Percentiles rank a stretch among this genome's conserved stretches.
Conservation (phyloP, 2,329 filamentous ascomycete species). For the Phoma herbarum region DNA sequence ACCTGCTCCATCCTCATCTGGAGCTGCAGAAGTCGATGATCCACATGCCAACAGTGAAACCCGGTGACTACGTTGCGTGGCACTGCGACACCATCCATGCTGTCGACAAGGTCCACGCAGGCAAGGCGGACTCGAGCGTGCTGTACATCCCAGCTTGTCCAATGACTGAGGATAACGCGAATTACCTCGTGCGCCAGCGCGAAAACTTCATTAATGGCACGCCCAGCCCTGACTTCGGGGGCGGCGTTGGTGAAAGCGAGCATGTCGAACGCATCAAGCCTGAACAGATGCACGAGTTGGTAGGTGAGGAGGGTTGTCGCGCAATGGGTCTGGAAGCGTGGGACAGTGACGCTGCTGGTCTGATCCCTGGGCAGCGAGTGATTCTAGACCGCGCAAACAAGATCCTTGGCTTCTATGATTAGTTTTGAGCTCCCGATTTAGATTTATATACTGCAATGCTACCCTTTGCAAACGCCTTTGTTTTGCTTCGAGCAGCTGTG, state of each 20-base stretch:
- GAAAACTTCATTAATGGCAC: conserved; percentile 72
- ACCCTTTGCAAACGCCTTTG: neutral
- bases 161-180: conserved; percentile 75
- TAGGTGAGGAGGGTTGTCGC: conserved; percentile 59
- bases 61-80: conserved; percentile 80
- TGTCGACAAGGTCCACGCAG: conserved; percentile 80
- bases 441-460: neutral
- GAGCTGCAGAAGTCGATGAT: conserved; percentile 74
- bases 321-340: conserved; percentile 64
- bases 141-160: conserved; percentile 90
- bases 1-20: conserved; percentile 73
- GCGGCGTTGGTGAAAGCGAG: conserved; percentile 69
- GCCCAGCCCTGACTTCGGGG: conserved; percentile 60
- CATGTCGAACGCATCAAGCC: conserved; percentile 55
- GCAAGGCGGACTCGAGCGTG: conserved; percentile 78
- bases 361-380: conserved; percentile 61
- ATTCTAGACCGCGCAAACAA: conserved; percentile 63
- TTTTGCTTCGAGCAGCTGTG: neutral
- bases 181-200: conserved; percentile 75
- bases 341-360: conserved; percentile 58
- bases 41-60: conserved; percentile 71
- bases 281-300: conserved; percentile 50
- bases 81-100: conserved; percentile 85
- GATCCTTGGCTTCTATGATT: conserved; percentile 60
- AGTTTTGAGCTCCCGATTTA: neutral